These are phyloP conservation scores for Kalmusia sp. DNA, from an alignment of 2,329 filamentous ascomycete species.

Conservation along the genomic window DNA sequence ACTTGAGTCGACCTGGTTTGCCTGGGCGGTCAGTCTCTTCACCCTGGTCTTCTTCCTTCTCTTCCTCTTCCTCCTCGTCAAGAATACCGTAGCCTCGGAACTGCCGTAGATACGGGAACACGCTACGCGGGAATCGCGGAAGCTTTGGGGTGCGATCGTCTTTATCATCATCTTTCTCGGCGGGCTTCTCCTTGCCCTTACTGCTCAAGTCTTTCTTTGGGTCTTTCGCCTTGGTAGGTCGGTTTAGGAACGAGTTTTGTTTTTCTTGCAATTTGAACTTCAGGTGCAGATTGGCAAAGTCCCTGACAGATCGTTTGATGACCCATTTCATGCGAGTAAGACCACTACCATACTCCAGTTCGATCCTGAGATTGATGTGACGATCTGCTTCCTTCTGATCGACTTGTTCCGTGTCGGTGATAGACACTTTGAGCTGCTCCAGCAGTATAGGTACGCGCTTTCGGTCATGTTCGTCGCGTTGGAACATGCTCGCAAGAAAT, in stretches of 20 bases:
- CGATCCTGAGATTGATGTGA: slow-evolving; percentile 88
- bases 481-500: slow-evolving; percentile 96
- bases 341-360: slow-evolving; percentile 94
- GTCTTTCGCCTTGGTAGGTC: slow-evolving; percentile 45
- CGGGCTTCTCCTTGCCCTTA: slow-evolving; percentile 26
- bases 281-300: slow-evolving; percentile 91
- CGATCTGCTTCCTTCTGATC: slow-evolving; percentile 57
- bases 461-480: slow-evolving; percentile 94
- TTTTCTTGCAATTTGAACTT: slow-evolving; percentile 90
- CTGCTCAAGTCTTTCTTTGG: slow-evolving; percentile 23
- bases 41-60: slow-evolving; percentile 64
- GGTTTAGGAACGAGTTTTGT: slow-evolving; percentile 80
- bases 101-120: slow-evolving; percentile 87
- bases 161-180: slow-evolving; percentile 52
- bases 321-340: slow-evolving; percentile 97
- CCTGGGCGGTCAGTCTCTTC: slow-evolving; percentile 70
- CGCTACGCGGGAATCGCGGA: slow-evolving; percentile 86
- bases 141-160: slow-evolving; percentile 76
- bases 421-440: slow-evolving; percentile 89
- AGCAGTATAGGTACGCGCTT: slow-evolving; percentile 93
- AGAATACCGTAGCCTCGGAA: slow-evolving; percentile 69
- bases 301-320: slow-evolving; percentile 82
- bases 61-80: slow-evolving; percentile 81
- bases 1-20: slow-evolving; percentile 61
- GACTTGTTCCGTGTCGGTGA: slow-evolving; percentile 74